Evolutionary conservation across 148 eudicot species (phyloP).

Genomic region (Polygonum maritimum): DNA sequence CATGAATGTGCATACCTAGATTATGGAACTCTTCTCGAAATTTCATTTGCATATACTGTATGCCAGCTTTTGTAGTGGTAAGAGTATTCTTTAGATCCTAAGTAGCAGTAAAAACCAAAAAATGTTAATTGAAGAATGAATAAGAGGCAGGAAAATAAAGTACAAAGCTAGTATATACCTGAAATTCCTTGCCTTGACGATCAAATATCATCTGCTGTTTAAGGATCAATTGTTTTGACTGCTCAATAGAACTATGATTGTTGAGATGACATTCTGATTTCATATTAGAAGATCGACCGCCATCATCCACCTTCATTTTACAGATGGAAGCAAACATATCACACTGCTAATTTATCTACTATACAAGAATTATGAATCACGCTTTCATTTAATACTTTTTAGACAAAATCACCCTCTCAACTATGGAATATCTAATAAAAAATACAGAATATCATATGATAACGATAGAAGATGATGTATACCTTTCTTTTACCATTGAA

Average conservation of each 20-base stretch:
- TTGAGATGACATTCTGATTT: conserved; percentile 26
- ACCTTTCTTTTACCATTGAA: conserved; percentile 41
- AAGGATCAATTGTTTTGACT: conserved; percentile 34
- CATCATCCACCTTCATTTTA: conserved; percentile 38
- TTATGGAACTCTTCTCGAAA: conserved; percentile 71
- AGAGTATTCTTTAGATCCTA: conserved; percentile 73
- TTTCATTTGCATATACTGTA: conserved; percentile 87
- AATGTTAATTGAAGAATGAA: neutral
- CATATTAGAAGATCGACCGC: conserved; percentile 17
- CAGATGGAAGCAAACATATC: conserved; percentile 5
- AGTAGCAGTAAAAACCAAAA: neutral
- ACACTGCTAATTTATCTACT: neutral
- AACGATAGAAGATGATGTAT: neutral
- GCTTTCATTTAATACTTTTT: neutral
- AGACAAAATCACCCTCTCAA: neutral
- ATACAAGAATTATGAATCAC: neutral
- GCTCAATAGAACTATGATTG: conserved; percentile 28
- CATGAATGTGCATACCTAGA: conserved; percentile 68
- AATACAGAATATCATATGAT: neutral
- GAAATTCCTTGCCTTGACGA: conserved; percentile 60
- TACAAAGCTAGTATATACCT: conserved; percentile 24
- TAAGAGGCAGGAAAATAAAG: neutral
- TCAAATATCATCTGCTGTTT: conserved; percentile 56
- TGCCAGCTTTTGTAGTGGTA: conserved; percentile 72
- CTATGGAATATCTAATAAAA: neutral